Percentiles rank a stretch among this genome's conserved stretches.
phyloP scores from a whole-genome alignment of 2,329 filamentous ascomycete genomes.

The Calonectria pseudoturangicola region DNA sequence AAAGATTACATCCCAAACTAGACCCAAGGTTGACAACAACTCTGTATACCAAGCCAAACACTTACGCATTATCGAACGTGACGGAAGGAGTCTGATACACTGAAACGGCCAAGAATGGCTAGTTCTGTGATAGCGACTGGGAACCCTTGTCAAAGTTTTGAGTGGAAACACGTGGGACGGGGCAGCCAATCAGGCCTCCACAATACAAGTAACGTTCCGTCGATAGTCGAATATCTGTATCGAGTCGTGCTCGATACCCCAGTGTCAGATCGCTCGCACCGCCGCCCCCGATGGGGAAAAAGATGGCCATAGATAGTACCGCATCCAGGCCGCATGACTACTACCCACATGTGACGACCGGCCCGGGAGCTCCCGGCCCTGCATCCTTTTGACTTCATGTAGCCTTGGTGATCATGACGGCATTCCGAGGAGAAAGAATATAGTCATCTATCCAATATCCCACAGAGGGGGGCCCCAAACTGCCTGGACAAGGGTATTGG shows the following conservation, averaged over 20 bases:
- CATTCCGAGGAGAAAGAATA: background rate
- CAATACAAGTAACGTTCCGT: constrained; percentile 8
- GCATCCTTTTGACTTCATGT: background rate
- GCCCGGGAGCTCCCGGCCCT: constrained; percentile 15
- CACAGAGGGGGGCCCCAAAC: background rate
- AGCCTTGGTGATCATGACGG: constrained; percentile 1
- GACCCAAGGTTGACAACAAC: background rate
- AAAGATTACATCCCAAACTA: background rate
- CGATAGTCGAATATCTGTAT: constrained; percentile 5
- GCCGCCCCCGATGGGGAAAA: background rate
- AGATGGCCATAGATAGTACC: background rate
- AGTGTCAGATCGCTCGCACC: background rate
- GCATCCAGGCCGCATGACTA: background rate
- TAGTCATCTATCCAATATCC: background rate
- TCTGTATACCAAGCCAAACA: background rate
- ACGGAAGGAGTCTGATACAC: background rate
- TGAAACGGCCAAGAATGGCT: constrained; percentile 17
- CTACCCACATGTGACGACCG: background rate
- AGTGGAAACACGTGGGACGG: constrained; percentile 9
- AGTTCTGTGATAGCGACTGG: constrained; percentile 5
- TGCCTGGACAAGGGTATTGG: background rate
- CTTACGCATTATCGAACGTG: constrained; percentile 9
- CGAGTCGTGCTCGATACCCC: background rate
- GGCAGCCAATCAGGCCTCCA: background rate
- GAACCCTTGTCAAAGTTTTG: constrained; percentile 8